phyloP scores from a whole-genome alignment of 2,329 filamentous ascomycete species.

The Emergomyces orientalis region DNA sequence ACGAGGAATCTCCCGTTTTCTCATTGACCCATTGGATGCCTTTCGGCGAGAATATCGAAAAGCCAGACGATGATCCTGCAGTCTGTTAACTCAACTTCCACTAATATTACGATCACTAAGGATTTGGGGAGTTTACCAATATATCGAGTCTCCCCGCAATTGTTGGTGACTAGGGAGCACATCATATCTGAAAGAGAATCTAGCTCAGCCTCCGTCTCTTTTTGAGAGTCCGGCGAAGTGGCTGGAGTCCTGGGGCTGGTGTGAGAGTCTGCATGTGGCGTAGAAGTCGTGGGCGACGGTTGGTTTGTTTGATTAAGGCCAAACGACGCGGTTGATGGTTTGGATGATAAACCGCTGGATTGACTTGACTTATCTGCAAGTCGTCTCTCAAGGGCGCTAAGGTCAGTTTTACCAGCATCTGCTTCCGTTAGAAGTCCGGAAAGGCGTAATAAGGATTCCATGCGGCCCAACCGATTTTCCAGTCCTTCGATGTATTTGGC shows the following conservation, averaged over 20 bases:
- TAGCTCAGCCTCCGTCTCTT: constrained; percentile 58
- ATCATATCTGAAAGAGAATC: constrained; percentile 94
- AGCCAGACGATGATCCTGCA: constrained; percentile 88
- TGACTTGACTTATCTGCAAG: constrained; percentile 44
- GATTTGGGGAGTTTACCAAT: constrained; percentile 54
- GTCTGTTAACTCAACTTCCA: constrained; percentile 17
- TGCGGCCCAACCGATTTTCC: constrained; percentile 86
- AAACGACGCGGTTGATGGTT: constrained; percentile 11
- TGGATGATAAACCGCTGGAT: constrained; percentile 14
- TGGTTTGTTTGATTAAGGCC: constrained; percentile 5
- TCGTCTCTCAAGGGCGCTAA: constrained; percentile 77
- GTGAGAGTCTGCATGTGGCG: constrained; percentile 38
- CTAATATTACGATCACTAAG: not conserved
- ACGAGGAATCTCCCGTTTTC: constrained; percentile 91
- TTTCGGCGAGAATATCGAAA: constrained; percentile 97
- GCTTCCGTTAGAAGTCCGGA: constrained; percentile 81
- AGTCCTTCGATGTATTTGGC: constrained; percentile 97
- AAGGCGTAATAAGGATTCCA: constrained; percentile 83
- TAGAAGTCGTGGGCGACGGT: constrained; percentile 33
- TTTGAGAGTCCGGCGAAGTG: constrained; percentile 45
- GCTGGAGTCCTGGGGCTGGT: constrained; percentile 44
- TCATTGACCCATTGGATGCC: constrained; percentile 98
- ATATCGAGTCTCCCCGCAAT: constrained; percentile 87
- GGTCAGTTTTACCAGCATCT: constrained; percentile 73
- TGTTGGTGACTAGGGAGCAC: constrained; percentile 94